Evolutionary conservation across 495 filamentous ascomycete species (phyloP).

Genomic region (Letharia lupina): DNA sequence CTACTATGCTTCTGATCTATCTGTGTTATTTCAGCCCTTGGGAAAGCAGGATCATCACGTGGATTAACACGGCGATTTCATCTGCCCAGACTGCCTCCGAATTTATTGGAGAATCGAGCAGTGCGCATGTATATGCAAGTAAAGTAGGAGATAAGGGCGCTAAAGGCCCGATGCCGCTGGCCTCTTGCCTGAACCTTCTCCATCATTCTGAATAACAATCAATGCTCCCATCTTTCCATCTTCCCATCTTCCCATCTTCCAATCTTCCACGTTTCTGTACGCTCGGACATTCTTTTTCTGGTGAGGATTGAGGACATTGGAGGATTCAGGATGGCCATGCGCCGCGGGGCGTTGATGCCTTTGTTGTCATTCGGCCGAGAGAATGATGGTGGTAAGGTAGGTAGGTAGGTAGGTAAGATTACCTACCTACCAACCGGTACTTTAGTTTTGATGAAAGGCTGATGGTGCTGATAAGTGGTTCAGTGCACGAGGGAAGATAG

Average conservation of each 20-base stretch:
- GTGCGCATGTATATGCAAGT: not conserved
- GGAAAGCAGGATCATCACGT: not conserved
- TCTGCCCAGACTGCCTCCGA: too few relatives aligned
- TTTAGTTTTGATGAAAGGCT: too few relatives aligned
- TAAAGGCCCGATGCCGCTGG: slow-evolving; percentile 3
- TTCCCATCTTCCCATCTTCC: too few relatives aligned
- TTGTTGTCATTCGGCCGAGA: not conserved
- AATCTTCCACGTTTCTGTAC: not conserved
- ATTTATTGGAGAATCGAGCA: too few relatives aligned
- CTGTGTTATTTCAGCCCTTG: not conserved
- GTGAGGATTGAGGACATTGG: too few relatives aligned
- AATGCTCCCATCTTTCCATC: not conserved
- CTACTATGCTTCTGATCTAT: not conserved
- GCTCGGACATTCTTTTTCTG: not conserved
- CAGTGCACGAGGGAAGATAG: not conserved
- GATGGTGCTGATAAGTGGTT: too few relatives aligned
- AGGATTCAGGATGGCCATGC: not conserved
- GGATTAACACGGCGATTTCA: too few relatives aligned
- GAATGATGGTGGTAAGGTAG: too few relatives aligned
- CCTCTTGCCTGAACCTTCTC: not conserved
- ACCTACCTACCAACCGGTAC: too few relatives aligned
- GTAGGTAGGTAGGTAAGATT: too few relatives aligned
- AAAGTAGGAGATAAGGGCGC: not conserved
- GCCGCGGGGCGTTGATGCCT: not conserved
- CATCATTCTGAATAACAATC: too few relatives aligned